Conservation (phyloP, 1,284 basidiomycete genomes). For the Mycosarcoma mackinlayi region DNA sequence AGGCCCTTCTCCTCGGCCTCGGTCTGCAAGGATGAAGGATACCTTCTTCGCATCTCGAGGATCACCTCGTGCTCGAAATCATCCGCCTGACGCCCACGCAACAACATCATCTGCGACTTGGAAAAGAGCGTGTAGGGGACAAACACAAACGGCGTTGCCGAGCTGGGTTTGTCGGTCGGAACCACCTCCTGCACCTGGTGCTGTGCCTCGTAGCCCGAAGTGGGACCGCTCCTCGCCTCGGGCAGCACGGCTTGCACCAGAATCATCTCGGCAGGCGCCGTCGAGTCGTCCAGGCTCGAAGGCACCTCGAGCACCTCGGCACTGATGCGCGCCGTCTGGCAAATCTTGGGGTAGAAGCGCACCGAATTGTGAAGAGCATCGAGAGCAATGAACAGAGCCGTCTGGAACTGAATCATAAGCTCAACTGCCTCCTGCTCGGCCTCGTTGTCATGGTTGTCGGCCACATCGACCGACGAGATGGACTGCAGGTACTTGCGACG, state of each 20-base stretch:
- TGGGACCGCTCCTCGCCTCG: constrained; percentile 59
- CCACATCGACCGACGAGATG: constrained; percentile 45
- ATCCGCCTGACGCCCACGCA: constrained; percentile 68
- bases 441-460: constrained; percentile 40
- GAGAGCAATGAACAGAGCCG: constrained; percentile 70
- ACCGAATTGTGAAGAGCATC: constrained; percentile 71
- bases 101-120: constrained; percentile 71
- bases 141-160: constrained; percentile 71
- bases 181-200: constrained; percentile 56
- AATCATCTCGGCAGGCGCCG: constrained; percentile 68
- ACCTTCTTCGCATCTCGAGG: constrained; percentile 69
- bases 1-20: constrained; percentile 60
- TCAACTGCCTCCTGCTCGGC: constrained; percentile 65
- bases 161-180: constrained; percentile 68
- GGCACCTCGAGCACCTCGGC: constrained; percentile 72
- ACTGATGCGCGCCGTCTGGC: constrained; percentile 69
- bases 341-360: constrained; percentile 70
- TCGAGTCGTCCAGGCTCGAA: constrained; percentile 65
- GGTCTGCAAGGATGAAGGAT: constrained; percentile 52
- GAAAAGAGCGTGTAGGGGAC: constrained; percentile 71
- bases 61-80: constrained; percentile 69
- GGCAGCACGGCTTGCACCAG: constrained; percentile 71
- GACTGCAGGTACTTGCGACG: constrained; percentile 58
- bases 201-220: constrained; percentile 66
- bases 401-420: constrained; percentile 71